Base-by-base conservation (phyloP, 495 filamentous ascomycete genomes). In the Jackrogersella multiformis region DNA sequence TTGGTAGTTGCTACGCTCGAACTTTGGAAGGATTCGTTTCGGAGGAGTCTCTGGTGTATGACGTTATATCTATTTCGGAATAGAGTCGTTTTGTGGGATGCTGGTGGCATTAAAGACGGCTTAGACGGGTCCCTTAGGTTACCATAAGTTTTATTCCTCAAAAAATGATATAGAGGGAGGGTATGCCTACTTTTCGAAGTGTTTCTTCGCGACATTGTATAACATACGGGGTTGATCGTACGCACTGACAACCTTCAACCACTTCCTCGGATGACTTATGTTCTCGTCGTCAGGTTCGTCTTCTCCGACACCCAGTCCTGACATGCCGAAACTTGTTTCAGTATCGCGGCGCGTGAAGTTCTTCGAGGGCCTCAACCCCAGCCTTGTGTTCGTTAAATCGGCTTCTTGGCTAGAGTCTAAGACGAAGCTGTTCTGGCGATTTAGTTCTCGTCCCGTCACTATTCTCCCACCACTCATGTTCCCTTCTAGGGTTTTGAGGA, bases 21-120 rank as follows among this genome's bases (percentile, higher is more conserved):
- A 12, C 88, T 86, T 71, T 97, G 94, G 69, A 98, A 99, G 7
- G 92, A 86, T 73, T 97, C 94, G 73, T 97, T 97, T 30, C 95
- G 88, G 10, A 98, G 83, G 12, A 98, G 84, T 5, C 96, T 87
- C 70, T 97, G 93, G 72, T 97, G 91, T 26, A 98, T 86, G 35
- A 97, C 80, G 65, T 96, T 89, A 74, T 94, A 97, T 44, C 94
- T 84, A 73, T 97, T 91, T 45, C 93, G 87, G 77, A 97, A 97
- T 42, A 96, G 78, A 9, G 87, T 78, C 7, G 92, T 96, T 69
- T 96, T 97, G 68, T 92, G 89, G 4, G 89, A 86, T 18, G 92
- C 88, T 0, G 87, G 80, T 0, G 95, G 93, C 56, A 98, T 87
- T 32, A 97, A 76, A 0, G 91, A 89, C 13, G 93, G 89, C 60